These are phyloP conservation scores for Solanum lycopersicoides DNA, from an alignment of 257 asterid genomes.

Conservation along the genomic window DNA sequence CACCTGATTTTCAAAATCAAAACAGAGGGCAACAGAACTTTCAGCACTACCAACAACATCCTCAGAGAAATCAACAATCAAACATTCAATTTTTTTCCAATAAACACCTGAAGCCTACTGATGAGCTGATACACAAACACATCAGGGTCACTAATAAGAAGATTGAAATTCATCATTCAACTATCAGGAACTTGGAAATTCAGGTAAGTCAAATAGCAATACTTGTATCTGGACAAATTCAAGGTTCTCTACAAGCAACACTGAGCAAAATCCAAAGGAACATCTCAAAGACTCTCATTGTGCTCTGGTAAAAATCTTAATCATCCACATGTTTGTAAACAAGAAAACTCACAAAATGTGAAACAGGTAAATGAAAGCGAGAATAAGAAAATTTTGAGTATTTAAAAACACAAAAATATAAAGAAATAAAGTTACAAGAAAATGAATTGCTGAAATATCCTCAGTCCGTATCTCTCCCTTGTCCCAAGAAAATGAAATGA, in stretches of 20 bases:
- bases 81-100: neutral
- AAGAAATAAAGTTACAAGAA: neutral
- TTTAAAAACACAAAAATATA: neutral
- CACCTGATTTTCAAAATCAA: neutral
- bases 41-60: neutral
- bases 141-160: too few relatives aligned
- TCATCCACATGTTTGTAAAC: neutral
- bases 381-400: neutral
- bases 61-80: neutral
- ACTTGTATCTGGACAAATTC: too few relatives aligned
- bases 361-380: neutral
- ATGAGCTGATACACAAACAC: too few relatives aligned
- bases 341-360: neutral
- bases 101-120: neutral
- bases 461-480: too few relatives aligned
- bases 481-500: too few relatives aligned
- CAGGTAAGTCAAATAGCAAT: too few relatives aligned
- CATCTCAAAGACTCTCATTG: neutral
- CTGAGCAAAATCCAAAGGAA: too few relatives aligned
- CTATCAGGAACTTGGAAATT: too few relatives aligned
- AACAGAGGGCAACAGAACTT: neutral
- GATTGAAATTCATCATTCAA: too few relatives aligned
- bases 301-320: neutral
- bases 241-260: too few relatives aligned
- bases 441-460: neutral